Conservation (phyloP, 1,284 basidiomycete genomes). For the Hortiboletus rubellus region DNA sequence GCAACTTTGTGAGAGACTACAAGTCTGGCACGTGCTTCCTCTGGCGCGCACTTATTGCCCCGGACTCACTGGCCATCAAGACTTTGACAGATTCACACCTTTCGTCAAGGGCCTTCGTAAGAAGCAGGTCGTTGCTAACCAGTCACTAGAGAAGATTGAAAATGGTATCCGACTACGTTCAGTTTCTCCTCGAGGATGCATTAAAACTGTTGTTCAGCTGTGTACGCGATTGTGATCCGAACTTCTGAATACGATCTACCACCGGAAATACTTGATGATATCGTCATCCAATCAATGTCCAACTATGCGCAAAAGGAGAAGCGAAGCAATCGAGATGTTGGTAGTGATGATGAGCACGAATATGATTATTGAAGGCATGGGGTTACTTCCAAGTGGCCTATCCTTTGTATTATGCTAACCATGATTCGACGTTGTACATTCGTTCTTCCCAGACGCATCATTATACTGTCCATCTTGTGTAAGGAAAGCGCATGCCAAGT, state of each 20-base stretch:
- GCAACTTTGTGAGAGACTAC: slow-evolving; percentile 77
- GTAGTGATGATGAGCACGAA: slow-evolving; percentile 31
- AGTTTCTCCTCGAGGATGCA: neutral
- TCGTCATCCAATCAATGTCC: slow-evolving; percentile 54
- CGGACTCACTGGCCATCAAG: slow-evolving; percentile 38
- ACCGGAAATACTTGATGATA: slow-evolving; percentile 64
- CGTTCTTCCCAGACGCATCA: neutral
- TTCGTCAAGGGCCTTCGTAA: slow-evolving; percentile 74
- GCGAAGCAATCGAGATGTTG: slow-evolving; percentile 13
- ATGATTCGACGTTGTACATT: neutral
- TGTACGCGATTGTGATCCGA: slow-evolving; percentile 68
- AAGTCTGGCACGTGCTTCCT: slow-evolving; percentile 59
- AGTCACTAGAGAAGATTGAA: slow-evolving; percentile 93
- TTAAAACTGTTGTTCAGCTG: slow-evolving; percentile 44
- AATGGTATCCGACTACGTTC: slow-evolving; percentile 54
- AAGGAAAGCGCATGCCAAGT: neutral
- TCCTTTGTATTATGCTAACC: neutral
- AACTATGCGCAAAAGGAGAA: slow-evolving; percentile 28
- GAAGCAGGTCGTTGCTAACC: slow-evolving; percentile 85
- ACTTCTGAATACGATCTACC: slow-evolving; percentile 70
- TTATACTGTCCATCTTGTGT: slow-evolving; percentile 2
- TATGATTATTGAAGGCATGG: slow-evolving; percentile 26
- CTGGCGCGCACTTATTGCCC: neutral
- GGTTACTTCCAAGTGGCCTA: neutral
- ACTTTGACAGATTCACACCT: slow-evolving; percentile 74